Conservation (phyloP, 2,329 filamentous ascomycete species). For the Leptoxyphium fumago region DNA sequence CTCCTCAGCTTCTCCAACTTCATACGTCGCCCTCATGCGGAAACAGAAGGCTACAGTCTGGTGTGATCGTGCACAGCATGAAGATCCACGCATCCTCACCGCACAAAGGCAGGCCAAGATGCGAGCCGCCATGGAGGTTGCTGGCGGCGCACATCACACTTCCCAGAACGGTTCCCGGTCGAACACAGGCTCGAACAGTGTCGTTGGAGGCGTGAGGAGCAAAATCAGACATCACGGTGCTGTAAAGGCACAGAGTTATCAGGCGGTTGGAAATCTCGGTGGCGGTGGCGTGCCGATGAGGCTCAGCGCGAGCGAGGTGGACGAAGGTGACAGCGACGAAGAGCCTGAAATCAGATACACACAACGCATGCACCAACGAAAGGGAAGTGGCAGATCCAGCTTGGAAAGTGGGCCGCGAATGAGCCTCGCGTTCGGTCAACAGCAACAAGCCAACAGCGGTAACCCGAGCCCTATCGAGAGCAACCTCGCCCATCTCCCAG, state of each 20-base stretch:
- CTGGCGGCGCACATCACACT: constrained; percentile 39
- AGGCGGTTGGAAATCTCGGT: constrained; percentile 53
- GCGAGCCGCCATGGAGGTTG: constrained; percentile 70
- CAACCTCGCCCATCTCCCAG: constrained; percentile 24
- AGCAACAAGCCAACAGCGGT: constrained; percentile 28
- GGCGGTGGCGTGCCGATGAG: constrained; percentile 79
- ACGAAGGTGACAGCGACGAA: constrained; percentile 71
- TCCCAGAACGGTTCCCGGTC: constrained; percentile 9
- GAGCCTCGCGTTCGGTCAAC: constrained; percentile 17
- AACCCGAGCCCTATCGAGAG: constrained; percentile 33
- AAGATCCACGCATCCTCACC: constrained; percentile 71
- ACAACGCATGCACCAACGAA: constrained; percentile 46
- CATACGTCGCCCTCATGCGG: constrained; percentile 89
- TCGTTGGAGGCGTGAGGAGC: constrained; percentile 46
- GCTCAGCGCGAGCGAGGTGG: constrained; percentile 87
- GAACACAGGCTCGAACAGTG: constrained; percentile 20
- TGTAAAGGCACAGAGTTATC: constrained; percentile 60
- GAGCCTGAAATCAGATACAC: constrained; percentile 37
- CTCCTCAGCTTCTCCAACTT: constrained; percentile 42
- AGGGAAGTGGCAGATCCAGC: constrained; percentile 60
- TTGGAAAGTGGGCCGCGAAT: constrained; percentile 28
- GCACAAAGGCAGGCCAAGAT: constrained; percentile 79
- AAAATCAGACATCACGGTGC: constrained; percentile 86
- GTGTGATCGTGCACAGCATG: constrained; percentile 87
- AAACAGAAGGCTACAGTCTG: constrained; percentile 97